Evolutionary conservation across 495 filamentous ascomycete genomes (phyloP), one percentile per base, ranked within the genome.

Genomic region (Talaromyces nanjingensis): DNA sequence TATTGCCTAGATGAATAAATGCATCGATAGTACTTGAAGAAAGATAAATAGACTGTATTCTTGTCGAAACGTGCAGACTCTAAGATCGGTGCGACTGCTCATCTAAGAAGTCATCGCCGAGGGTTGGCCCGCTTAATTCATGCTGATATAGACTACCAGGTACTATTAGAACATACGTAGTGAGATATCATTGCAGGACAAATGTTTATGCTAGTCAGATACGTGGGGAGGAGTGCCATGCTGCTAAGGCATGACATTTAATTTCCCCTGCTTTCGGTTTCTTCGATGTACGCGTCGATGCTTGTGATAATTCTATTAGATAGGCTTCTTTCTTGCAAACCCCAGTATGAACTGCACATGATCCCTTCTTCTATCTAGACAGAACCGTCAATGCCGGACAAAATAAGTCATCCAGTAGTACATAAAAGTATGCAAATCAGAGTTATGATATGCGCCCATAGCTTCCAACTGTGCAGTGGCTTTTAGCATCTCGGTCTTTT

Each of bases 401-500:
- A 56, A 56, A 56, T 27, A 29, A 27, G 53, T 56, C 22, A 56
- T 29, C 11, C 27, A 56, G 20, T 56, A 56, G 20, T 56, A 29
- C 53, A 56, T 56, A n/a, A 56, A 56, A 1, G 53, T 27, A 29
- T 56, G 53, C 22, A 56, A 0, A 31, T 56, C 53, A 29, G 53
- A 27, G 27, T 54, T 54, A 18, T 54, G 24, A 25, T 56, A 56
- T 56, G 53, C 53, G 6, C 27, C 27, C 22, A 56, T 56, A 18
- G 22, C 18, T 45, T 60, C 39, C 12, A 47, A 20, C 11, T 16
- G 4, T 25, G 8, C 24, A 45, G 59, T 24, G 33, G 34, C 12
- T 42, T 52, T 54, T 1, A 53, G 27, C 59, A 63, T 64, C 6
- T 68, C 77, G 62, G 77, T 70, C 72, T 90, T 92, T 60, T 86